Evolutionary conservation across 2,329 filamentous ascomycete species (phyloP), one percentile per base, ranked within the genome.

Genomic region (Curvularia verruculosa): DNA sequence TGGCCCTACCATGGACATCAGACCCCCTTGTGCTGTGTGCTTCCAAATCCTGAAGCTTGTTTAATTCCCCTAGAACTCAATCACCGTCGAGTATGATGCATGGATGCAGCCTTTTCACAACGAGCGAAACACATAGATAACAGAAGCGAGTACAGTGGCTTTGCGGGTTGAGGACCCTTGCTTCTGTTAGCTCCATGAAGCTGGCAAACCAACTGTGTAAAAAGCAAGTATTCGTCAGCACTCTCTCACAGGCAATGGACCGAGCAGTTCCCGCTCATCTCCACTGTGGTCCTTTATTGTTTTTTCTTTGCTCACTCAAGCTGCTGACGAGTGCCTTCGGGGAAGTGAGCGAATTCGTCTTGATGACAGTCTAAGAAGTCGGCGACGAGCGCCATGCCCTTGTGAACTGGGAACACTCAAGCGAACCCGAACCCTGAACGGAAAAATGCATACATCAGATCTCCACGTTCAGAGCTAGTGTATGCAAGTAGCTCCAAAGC

Each of bases 401-500:
- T 39, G 39, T 37, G 28, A 23, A 44, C 21, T 24, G 37, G 40
- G 8, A 43, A 26, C 36, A 1, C 28, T 24, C 5, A 43, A 31
- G 45, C 29, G 44, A 34, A 39, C 19, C 34, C 18, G 44, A 52
- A 29, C 43, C 36, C 45, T 37, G 49, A 19, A 45, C 34, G 34
- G 43, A 15, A 10, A 23, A 53, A 23, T 44, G 26, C 29, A 15
- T 36, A 48, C 21, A 47, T 47, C 28, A 29, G 26, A 56, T 56
- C 18, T 53, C 28, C 54, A 31, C 49, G 28, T 48, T 26, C 9
- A 47, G 29, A 21, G 49, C 36, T 53, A 37, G 44, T 39, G 28
- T 53, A 56, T 56, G 54, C 49, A 52, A 21, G 43, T 36, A 37
- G 8, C 13, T 44, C 51, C 54, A 56, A 23, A 56, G 36, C 13